A percentile compares a stretch with the other conserved stretches of the same genome.
These are phyloP conservation scores for Allodekkera sacchari DNA, from an alignment of 805 yeast species.

Conservation along the genomic window DNA sequence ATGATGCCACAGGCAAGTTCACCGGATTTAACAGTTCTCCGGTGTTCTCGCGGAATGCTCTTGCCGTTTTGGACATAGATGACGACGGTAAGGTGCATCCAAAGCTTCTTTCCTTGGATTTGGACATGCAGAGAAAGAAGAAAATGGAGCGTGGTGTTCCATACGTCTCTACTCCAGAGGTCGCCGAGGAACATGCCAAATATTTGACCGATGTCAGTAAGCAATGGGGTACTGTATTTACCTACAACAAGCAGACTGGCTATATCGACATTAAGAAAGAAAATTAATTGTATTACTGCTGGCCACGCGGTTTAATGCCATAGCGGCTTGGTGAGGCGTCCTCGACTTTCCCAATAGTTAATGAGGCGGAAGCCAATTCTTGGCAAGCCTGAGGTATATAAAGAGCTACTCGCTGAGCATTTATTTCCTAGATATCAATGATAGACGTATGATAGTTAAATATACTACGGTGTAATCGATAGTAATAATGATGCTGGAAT, in stretches of 20 bases:
- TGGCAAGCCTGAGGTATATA: no score
- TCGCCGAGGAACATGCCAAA: conserved; percentile 17
- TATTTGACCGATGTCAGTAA: conserved; percentile 17
- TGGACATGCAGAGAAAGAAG: conserved; percentile 17
- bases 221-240: conserved; percentile 18
- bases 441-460: no score
- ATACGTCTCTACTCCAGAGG: conserved; percentile 14
- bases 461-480: no score
- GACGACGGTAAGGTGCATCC: conserved; percentile 9
- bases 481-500: no score
- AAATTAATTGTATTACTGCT: no score
- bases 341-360: no score
- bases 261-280: conserved; percentile 10
- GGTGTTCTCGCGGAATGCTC: conserved; percentile 19
- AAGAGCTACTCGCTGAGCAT: no score
- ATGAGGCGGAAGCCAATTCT: no score
- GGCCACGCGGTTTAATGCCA: no score
- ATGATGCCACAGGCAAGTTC: conserved; percentile 17
- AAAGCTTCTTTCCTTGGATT: conserved; percentile 19
- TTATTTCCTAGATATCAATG: no score
- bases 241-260: conserved; percentile 14
- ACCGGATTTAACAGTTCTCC: conserved; percentile 20
- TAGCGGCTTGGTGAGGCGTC: no score
- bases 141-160: conserved; percentile 21
- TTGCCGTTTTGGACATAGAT: conserved; percentile 17